Conservation (phyloP, 129 eudicot genomes). For the Chrysanthemum lavandulifolium region DNA sequence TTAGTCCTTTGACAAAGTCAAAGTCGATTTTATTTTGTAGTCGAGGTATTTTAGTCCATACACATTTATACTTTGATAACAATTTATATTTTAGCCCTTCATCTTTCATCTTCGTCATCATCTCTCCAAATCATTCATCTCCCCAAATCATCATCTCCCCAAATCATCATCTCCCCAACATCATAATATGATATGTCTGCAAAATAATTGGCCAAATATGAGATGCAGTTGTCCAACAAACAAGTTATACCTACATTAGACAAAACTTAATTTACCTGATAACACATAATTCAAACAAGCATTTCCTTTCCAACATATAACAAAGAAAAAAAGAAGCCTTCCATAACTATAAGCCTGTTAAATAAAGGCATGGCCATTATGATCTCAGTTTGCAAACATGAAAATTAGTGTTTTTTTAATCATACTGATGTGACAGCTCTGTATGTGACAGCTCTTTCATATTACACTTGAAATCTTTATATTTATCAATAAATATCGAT, state of each 20-base stretch:
- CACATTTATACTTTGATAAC: too few species aligned
- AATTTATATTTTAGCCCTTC: too few species aligned
- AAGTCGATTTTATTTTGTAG: too few species aligned
- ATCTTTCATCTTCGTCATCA: too few species aligned
- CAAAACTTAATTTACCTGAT: slow-evolving; percentile 8
- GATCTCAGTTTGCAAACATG: slow-evolving; percentile 22
- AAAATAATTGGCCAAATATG: background rate
- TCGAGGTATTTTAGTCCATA: too few species aligned
- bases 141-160: too few species aligned
- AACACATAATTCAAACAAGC: slow-evolving; percentile 9
- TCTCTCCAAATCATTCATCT: too few species aligned
- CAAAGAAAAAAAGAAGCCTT: slow-evolving; percentile 16
- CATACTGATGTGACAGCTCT: slow-evolving; percentile 4
- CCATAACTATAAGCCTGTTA: slow-evolving; percentile 18
- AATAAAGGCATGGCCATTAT: slow-evolving; percentile 32
- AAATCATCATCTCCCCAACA: too few species aligned
- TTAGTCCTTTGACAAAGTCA: too few species aligned
- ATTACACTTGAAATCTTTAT: background rate
- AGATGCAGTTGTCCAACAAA: background rate
- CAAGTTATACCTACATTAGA: background rate
- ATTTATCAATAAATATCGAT: too few species aligned
- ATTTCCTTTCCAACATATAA: background rate
- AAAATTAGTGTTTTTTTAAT: slow-evolving; percentile 22
- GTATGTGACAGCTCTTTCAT: slow-evolving; percentile 43
- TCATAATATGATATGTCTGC: too few species aligned